Conservation (phyloP, 495 filamentous ascomycete species). For the Hypoxylon trugodes region DNA sequence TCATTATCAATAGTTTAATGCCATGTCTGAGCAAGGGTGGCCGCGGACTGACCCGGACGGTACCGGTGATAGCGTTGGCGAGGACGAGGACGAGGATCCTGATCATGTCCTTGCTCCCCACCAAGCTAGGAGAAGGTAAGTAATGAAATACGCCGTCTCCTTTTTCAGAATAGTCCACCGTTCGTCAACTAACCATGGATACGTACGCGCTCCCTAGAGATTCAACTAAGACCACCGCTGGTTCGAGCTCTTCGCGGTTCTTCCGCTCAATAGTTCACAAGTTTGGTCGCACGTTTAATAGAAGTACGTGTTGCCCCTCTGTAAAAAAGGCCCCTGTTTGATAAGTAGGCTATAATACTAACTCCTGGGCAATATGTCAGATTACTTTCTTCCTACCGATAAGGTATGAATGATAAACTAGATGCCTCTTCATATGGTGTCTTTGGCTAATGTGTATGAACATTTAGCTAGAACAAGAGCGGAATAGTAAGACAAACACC, state of each 20-base stretch:
- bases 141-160: slow-evolving; percentile 1
- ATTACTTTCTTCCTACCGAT: slow-evolving; percentile 33
- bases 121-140: slow-evolving; percentile 21
- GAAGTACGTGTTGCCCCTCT: slow-evolving; percentile 18
- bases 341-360: slow-evolving; percentile 13
- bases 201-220: slow-evolving; percentile 3
- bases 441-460: slow-evolving; percentile 3
- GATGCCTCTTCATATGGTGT: neutral
- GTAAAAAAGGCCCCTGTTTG: neutral
- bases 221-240: slow-evolving; percentile 20
- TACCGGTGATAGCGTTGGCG: slow-evolving; percentile 12
- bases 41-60: slow-evolving; percentile 11
- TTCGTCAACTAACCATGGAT: slow-evolving; percentile 21
- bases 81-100: slow-evolving; percentile 22
- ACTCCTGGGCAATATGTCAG: slow-evolving; percentile 17
- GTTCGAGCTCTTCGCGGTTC: slow-evolving; percentile 37
- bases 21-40: slow-evolving; percentile 21
- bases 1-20: slow-evolving; percentile 28
- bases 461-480: slow-evolving; percentile 39
- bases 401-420: slow-evolving; percentile 28
- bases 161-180: neutral
- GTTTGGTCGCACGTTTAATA: slow-evolving; percentile 36
- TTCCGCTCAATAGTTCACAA: slow-evolving; percentile 38
- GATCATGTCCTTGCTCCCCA: slow-evolving; percentile 20
- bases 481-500: slow-evolving; percentile 27